phyloP scores from a whole-genome alignment of 2,329 filamentous ascomycete genomes.

The Cercospora zeae-maydis region DNA sequence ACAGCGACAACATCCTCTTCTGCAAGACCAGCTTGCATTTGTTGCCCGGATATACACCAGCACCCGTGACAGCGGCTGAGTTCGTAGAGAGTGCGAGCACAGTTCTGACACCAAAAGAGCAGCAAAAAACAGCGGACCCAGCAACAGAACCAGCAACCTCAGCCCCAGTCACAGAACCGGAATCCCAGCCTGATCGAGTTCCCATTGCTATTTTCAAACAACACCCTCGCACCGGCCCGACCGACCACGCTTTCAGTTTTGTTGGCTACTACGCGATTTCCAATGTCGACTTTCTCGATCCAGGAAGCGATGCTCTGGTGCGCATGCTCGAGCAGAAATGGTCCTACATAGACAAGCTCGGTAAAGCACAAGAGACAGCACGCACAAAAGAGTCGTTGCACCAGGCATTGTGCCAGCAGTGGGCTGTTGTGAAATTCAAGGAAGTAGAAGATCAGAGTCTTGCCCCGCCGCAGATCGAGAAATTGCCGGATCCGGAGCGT shows the following conservation, averaged over 20 bases:
- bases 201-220: slow-evolving; percentile 32
- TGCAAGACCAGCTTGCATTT: slow-evolving; percentile 33
- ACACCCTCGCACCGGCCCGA: neutral
- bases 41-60: slow-evolving; percentile 18
- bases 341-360: slow-evolving; percentile 18
- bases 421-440: slow-evolving; percentile 17
- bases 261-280: slow-evolving; percentile 28
- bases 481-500: neutral
- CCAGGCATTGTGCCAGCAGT: slow-evolving; percentile 26
- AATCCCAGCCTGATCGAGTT: neutral
- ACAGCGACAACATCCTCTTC: slow-evolving; percentile 30
- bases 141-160: neutral
- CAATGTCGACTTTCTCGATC: slow-evolving; percentile 25
- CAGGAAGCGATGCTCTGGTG: slow-evolving; percentile 24
- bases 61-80: neutral
- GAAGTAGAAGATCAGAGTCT: neutral
- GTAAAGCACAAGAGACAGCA: slow-evolving; percentile 18
- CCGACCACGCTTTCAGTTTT: slow-evolving; percentile 22
- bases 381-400: slow-evolving; percentile 26
- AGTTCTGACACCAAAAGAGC: neutral
- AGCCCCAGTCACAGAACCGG: neutral
- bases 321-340: slow-evolving; percentile 36
- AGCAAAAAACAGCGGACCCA: neutral
- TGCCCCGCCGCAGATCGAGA: neutral
- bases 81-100: neutral